Evolutionary conservation across 441 rosid genomes (phyloP), one percentile per base, ranked within the genome.

Genomic region (California macrophylla): DNA sequence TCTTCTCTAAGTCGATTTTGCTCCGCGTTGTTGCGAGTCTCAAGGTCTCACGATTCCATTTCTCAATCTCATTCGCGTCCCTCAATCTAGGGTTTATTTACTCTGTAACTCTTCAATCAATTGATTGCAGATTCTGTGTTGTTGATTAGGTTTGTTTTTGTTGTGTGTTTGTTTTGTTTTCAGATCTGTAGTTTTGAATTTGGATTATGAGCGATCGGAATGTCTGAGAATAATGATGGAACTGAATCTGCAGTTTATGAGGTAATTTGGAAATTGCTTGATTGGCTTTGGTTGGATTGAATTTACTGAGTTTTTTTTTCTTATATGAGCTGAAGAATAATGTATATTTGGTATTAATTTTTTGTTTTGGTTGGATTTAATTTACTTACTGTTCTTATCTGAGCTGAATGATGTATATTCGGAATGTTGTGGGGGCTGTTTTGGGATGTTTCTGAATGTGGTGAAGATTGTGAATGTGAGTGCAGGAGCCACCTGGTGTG

Each of bases 171-270:
- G 26, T 56, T 8, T 7, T 56, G 62, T 24, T 60, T 24, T 10
- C 32, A 60, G 64, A 60, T 60, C 64, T 60, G 64, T 9, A 60
- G 13, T 60, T 12, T 60, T 60, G 30, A 13, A 60, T 2, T 60
- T 60, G 64, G 64, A 60, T 60, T 60, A 60, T 60, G 64, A 60
- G 10, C 64, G 64, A 60, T 60, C 6, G 64, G 25, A 10, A 10
- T 60, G 64, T 12, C 64, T 12, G 64, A 60, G 64, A 25, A 25
- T 10, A 60, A 60, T 25, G 64, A 60, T 23, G 64, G 29, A 23
- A 3, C 29, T 24, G 64, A 60, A 25, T 9, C 32, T 60, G 30
- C 1, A 24, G 32, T 25, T 60, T 25, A 10, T 2, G 4, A 60
- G 64, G 64, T 60, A 60, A 60, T 60, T 60, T 25, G 12, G 64